Conservation (phyloP, 305 asterid species). For the Plantago coronopus region DNA sequence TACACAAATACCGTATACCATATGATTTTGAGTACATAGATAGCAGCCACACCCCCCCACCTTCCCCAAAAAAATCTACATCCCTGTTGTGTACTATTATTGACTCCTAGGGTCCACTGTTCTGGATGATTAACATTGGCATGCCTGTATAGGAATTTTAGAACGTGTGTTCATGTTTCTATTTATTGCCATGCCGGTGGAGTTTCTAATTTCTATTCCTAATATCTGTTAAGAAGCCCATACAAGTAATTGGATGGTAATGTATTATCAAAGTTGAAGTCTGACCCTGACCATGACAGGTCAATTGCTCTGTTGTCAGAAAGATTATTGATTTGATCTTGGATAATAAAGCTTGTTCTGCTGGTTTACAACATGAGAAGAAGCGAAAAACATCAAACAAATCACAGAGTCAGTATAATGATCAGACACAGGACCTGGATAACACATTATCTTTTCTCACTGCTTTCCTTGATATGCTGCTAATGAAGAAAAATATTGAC, state of each 20-base stretch:
- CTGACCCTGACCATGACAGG: constrained; percentile 47
- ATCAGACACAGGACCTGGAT: constrained; percentile 36
- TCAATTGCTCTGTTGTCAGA: constrained; percentile 43
- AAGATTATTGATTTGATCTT: constrained; percentile 52
- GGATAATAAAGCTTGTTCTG: constrained; percentile 34
- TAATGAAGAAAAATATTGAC: constrained; percentile 61
- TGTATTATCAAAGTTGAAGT: constrained; percentile 8
- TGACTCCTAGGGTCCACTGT: neutral
- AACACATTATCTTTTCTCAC: constrained; percentile 41
- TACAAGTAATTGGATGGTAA: neutral
- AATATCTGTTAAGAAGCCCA: no score
- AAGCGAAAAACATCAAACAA: constrained; percentile 49
- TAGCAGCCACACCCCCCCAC: neutral
- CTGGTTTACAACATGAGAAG: constrained; percentile 43
- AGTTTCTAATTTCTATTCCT: neutral
- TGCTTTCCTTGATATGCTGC: constrained; percentile 77
- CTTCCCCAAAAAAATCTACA: no score
- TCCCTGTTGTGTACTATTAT: no score
- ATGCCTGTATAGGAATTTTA: neutral
- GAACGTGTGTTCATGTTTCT: neutral
- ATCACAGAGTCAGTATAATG: constrained; percentile 27
- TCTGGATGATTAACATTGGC: neutral
- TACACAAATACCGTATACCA: neutral
- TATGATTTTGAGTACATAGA: no score
- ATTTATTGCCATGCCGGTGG: no score